phyloP scores from a whole-genome alignment of 345 rosid species.

The Hypericum androsaemum region DNA sequence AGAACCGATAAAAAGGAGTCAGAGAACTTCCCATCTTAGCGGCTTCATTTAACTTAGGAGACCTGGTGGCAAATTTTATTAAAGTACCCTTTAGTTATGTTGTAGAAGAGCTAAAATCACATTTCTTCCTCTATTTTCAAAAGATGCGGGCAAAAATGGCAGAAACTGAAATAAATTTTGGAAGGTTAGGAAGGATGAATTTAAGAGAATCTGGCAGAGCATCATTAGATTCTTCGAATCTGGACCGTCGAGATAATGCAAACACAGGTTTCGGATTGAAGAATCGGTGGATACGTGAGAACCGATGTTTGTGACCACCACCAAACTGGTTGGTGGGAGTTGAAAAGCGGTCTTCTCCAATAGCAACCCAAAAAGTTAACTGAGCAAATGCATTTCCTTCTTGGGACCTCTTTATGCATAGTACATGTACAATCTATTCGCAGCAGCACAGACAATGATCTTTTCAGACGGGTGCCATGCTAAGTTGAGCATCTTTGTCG shows the following conservation, averaged over 20 bases:
- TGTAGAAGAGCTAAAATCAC: slow-evolving; percentile 55
- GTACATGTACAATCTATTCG: slow-evolving; percentile 99
- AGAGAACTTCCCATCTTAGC: slow-evolving; percentile 2
- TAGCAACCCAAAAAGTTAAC: slow-evolving; percentile 34
- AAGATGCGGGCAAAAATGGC: slow-evolving; percentile 18
- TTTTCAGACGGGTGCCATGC: slow-evolving; percentile 97
- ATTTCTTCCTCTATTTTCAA: slow-evolving; percentile 37
- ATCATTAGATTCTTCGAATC: slow-evolving; percentile 28
- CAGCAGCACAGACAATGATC: slow-evolving; percentile 92
- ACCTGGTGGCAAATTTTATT: slow-evolving; percentile 35
- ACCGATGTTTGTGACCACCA: slow-evolving; percentile 29
- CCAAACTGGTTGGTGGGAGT: slow-evolving; percentile 27
- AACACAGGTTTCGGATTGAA: slow-evolving; percentile 21
- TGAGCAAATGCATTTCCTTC: slow-evolving; percentile 20
- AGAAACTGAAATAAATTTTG: slow-evolving; percentile 7
- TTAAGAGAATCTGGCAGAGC: slow-evolving; percentile 32
- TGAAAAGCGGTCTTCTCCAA: slow-evolving; percentile 34
- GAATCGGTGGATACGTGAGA: slow-evolving; percentile 23
- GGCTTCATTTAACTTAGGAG: slow-evolving; percentile 31
- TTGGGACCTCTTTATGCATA: slow-evolving; percentile 48
- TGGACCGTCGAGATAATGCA: slow-evolving; percentile 12
- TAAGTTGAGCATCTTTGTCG: slow-evolving; percentile 80
- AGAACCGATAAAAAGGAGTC: slow-evolving; percentile 36
- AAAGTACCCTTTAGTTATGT: slow-evolving; percentile 38
- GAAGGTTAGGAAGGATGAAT: slow-evolving; percentile 14